Evolutionary conservation across 257 asterid species (phyloP).

Genomic region (Solanum chmielewskii): DNA sequence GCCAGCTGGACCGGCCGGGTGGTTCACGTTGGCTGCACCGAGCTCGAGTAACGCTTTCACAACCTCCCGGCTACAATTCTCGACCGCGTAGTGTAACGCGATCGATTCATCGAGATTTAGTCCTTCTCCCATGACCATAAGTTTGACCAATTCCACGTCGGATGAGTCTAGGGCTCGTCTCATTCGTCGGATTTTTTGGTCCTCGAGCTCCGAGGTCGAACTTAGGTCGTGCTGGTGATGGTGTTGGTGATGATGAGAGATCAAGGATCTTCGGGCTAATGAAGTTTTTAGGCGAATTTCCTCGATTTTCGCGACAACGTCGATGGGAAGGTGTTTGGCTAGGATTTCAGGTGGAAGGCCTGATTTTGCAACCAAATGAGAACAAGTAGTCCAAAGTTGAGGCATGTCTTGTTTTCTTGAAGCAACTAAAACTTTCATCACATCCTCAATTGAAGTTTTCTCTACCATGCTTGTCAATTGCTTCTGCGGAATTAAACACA

Average conservation of each 20-base stretch:
- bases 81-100: slow-evolving; percentile 78
- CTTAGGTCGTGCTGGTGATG: slow-evolving; percentile 24
- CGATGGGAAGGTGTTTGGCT: slow-evolving; percentile 78
- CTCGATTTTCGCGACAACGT: slow-evolving; percentile 67
- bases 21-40: slow-evolving; percentile 88
- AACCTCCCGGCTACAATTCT: slow-evolving; percentile 76
- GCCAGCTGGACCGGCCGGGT: slow-evolving; percentile 75
- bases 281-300: slow-evolving; percentile 77
- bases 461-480: slow-evolving; percentile 74
- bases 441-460: slow-evolving; percentile 88
- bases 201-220: slow-evolving; percentile 40
- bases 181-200: slow-evolving; percentile 82
- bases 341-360: slow-evolving; percentile 79
- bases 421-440: slow-evolving; percentile 78
- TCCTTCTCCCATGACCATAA: slow-evolving; percentile 99
- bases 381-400: slow-evolving; percentile 78
- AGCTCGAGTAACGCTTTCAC: slow-evolving; percentile 83
- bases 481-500: slow-evolving; percentile 27
- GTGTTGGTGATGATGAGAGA: slow-evolving; percentile 36
- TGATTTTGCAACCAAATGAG: slow-evolving; percentile 82
- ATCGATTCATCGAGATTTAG: slow-evolving; percentile 72
- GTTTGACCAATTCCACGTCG: slow-evolving; percentile 87
- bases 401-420: slow-evolving; percentile 90
- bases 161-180: slow-evolving; percentile 88
- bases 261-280: slow-evolving; percentile 39